A percentile compares a stretch with the other conserved stretches of the same genome.
These are phyloP conservation scores for Paecilomyces niveus DNA, from an alignment of 2,329 filamentous ascomycete species.

Conservation along the genomic window DNA sequence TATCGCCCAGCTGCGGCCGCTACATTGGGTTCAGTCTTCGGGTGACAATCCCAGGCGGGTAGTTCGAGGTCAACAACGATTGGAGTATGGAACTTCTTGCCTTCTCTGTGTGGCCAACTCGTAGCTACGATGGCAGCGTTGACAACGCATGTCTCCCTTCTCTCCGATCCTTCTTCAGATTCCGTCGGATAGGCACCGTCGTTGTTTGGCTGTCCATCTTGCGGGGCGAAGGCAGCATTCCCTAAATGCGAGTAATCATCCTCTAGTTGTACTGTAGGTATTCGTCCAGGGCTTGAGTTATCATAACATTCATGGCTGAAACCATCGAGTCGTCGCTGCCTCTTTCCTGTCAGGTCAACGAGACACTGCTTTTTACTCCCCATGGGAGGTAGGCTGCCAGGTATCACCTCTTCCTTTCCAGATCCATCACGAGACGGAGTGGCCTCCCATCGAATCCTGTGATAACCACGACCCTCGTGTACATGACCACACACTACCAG, in stretches of 20 bases:
- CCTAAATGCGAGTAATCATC: conserved; percentile 9
- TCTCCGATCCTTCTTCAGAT: conserved; percentile 23
- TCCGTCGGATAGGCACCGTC: conserved; percentile 5
- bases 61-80: conserved; percentile 78
- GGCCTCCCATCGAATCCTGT: conserved; percentile 43
- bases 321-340: conserved; percentile 25
- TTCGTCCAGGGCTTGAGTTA: neutral
- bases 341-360: conserved; percentile 45
- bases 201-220: conserved; percentile 9
- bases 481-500: conserved; percentile 54
- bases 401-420: conserved; percentile 8
- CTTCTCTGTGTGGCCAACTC: conserved; percentile 54
- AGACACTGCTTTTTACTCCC: conserved; percentile 49
- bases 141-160: conserved; percentile 67
- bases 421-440: conserved; percentile 1
- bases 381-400: conserved; percentile 30
- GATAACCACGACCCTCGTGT: conserved; percentile 49
- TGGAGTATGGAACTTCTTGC: conserved; percentile 66
- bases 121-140: conserved; percentile 71
- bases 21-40: neutral
- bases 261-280: conserved; percentile 1
- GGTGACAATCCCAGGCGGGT: conserved; percentile 44
- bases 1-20: neutral
- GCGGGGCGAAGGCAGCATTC: conserved; percentile 6
- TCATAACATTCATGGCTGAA: conserved; percentile 11